A percentile compares a stretch with the other conserved stretches of the same genome.
Conservation (phyloP, 2,329 filamentous ascomycete species). For the Pseudopyricularia javanii region DNA sequence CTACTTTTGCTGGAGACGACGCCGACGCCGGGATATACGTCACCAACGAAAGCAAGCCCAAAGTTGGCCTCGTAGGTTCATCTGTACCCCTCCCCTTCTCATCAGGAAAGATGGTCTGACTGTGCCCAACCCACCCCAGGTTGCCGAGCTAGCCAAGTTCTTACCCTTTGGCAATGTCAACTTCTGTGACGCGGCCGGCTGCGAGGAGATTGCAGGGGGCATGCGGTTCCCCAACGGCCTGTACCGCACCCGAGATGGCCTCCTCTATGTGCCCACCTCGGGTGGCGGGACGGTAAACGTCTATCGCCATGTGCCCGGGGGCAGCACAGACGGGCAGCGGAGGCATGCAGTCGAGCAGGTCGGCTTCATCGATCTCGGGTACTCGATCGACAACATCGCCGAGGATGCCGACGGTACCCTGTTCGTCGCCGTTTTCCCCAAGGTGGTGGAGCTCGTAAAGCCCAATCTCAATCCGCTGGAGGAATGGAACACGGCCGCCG, state of each 20-base stretch:
- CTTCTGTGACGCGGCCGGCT: constrained; percentile 11
- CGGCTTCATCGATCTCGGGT: constrained; percentile 8
- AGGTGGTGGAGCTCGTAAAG: constrained; percentile 5
- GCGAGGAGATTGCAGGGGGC: constrained; percentile 9
- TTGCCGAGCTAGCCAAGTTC: constrained; percentile 9
- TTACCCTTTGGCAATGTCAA: constrained; percentile 14
- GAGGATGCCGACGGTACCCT: constrained; percentile 13
- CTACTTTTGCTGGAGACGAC: constrained; percentile 10
- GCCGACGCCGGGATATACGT: constrained; percentile 10
- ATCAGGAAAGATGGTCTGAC: neutral
- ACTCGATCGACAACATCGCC: constrained; percentile 14
- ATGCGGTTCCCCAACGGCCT: constrained; percentile 20
- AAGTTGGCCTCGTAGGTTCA: constrained; percentile 9
- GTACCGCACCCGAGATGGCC: constrained; percentile 9
- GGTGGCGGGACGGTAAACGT: constrained; percentile 10
- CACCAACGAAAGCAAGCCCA: constrained; percentile 13
- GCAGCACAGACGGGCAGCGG: neutral
- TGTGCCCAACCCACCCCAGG: constrained; percentile 2
- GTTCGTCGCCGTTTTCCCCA: constrained; percentile 12
- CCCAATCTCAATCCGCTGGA: constrained; percentile 10
- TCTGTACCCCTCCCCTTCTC: too few species aligned
- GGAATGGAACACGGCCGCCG: constrained; percentile 6
- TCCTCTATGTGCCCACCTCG: constrained; percentile 18
- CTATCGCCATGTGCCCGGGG: constrained; percentile 4
- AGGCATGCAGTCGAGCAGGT: neutral